Evolutionary conservation across 768 basidiomycete genomes (phyloP).

Genomic region (Boletus rubroflammeus): DNA sequence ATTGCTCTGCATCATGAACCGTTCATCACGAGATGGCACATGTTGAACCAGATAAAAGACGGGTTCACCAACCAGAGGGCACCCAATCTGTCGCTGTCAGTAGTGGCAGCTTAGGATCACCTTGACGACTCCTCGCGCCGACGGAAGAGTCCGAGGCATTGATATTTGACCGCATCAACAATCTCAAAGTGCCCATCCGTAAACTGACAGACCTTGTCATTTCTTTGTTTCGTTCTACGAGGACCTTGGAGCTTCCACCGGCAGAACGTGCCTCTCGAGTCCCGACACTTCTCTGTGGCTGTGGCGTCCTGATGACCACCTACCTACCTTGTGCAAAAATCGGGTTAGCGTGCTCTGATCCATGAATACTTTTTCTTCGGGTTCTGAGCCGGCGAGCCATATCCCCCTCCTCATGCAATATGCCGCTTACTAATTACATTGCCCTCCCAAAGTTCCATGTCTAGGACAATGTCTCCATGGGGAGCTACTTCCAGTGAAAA

Average conservation of each 20-base stretch:
- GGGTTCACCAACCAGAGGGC: not conserved
- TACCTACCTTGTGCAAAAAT: too few relatives aligned
- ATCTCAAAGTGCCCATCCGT: not conserved
- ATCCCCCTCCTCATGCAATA: too few relatives aligned
- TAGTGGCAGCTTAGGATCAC: too few relatives aligned
- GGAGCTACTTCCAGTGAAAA: not conserved
- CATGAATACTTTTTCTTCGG: too few relatives aligned
- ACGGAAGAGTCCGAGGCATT: not conserved
- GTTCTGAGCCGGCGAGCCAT: too few relatives aligned
- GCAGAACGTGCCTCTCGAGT: too few relatives aligned
- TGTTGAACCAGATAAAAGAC: not conserved
- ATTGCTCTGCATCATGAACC: not conserved
- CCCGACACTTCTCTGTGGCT: not conserved
- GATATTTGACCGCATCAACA: not conserved
- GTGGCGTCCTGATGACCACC: too few relatives aligned
- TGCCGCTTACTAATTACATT: too few relatives aligned
- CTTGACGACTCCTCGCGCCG: not conserved
- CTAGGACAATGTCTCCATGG: constrained; percentile 7
- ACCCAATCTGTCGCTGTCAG: not conserved
- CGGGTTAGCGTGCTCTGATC: too few relatives aligned
- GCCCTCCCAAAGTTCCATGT: too few relatives aligned
- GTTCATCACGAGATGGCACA: not conserved
- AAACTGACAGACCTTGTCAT: not conserved
- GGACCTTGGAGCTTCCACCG: too few relatives aligned
- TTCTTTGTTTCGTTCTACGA: not conserved